Evolutionary conservation across 495 filamentous ascomycete species (phyloP), one percentile per base, ranked within the genome.

Genomic region (Penicillium coffeae): DNA sequence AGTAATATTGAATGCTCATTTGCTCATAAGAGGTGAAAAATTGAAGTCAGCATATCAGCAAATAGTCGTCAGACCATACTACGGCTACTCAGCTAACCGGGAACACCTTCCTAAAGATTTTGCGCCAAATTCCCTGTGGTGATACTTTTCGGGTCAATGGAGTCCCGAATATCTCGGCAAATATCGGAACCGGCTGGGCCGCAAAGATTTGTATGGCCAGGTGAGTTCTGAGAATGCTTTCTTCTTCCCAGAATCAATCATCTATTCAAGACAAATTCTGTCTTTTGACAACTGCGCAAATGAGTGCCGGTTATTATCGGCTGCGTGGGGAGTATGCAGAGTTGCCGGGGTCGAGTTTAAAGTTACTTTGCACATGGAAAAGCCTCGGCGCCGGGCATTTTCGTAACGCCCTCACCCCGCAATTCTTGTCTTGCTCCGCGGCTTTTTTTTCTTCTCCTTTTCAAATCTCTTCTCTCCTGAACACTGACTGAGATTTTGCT

Each of bases 321-420:
- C 25, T 30, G 5, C 25, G 25, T 30, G 25, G 25, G 25, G 41
- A 43, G 19, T 30, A 30, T 35, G 42, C 42, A 45, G 21, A n/a
- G n/a, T n/a, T n/a, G n/a, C n/a, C n/a, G n/a, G n/a, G 25, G 25
- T 30, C 25, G 10, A 30, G 25, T 30, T 30, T 30, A 30, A 30
- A 10, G 25, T 30, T 30, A 30, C 4, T 30, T 5, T 9, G 16
- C 4, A 13, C 27, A 30, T 21, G 25, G 19, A 45, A 21, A 21
- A 47, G 44, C 44, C 44, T 47, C 44, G 44, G 44, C 21, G 32
- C 37, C 33, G 42, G 42, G 42, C 42, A 22, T 47, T 47, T 47
- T 47, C 44, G 44, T 38, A 16, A 9, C 6, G 6, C n/a, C 15
- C 22, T 34, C 30, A 21, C 44, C 44, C 33, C 35, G 33, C 44